phyloP scores from a whole-genome alignment of 306 rosid genomes.

The Adenanthera pavonina region DNA sequence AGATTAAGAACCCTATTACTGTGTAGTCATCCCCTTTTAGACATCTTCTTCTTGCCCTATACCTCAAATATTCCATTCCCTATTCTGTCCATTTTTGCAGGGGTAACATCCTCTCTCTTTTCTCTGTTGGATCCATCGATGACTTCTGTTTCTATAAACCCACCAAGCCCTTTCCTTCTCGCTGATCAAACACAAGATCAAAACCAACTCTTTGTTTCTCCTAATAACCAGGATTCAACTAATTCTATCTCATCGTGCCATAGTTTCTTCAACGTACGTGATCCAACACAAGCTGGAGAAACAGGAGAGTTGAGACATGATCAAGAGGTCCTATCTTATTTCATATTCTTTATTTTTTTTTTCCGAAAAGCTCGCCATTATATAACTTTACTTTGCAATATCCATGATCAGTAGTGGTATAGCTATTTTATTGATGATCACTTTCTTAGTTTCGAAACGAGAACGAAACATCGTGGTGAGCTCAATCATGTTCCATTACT shows the following conservation, averaged over 20 bases:
- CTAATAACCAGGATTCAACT: constrained; percentile 44
- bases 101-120: constrained; percentile 29
- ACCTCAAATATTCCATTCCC: constrained; percentile 50
- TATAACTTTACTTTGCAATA: not conserved
- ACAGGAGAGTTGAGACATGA: constrained; percentile 34
- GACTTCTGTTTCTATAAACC: constrained; percentile 61
- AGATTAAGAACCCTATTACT: constrained; percentile 43
- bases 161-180: constrained; percentile 48
- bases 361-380: not conserved
- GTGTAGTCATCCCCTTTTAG: constrained; percentile 35
- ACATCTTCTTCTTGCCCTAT: constrained; percentile 15
- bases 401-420: not conserved
- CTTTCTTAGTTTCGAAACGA: constrained; percentile 4
- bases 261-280: constrained; percentile 39
- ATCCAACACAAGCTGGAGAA: constrained; percentile 45
- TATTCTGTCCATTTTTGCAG: constrained; percentile 34
- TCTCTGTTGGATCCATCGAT: constrained; percentile 46
- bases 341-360: not conserved
- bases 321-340: constrained; percentile 50
- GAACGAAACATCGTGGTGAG: not conserved
- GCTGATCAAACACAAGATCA: constrained; percentile 44
- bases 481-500: constrained; percentile 13
- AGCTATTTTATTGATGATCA: not conserved
- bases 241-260: constrained; percentile 44
- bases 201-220: constrained; percentile 46